Evolutionary conservation across 345 rosid species (phyloP), one percentile per base, ranked within the genome.

Genomic region (Citrus hindsii): DNA sequence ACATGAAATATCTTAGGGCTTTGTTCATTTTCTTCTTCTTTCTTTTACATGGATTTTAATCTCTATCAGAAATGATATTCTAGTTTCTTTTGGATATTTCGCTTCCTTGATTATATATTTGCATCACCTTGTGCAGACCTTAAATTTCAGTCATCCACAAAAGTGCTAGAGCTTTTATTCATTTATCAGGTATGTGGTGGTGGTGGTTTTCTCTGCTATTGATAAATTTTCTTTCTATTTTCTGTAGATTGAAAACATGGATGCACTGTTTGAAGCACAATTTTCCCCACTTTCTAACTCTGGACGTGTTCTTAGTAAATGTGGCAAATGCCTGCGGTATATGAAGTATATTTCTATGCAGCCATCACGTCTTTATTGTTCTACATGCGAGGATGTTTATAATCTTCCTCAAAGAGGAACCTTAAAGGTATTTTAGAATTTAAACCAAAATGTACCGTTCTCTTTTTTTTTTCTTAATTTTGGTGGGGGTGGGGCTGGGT

Each of bases 301-400:
- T 19, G 99, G 99, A 40, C 92, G 94, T 24, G 84, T 81, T 76
- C 88, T 95, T 65, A 93, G 98, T 85, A 95, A 90, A 89, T 95
- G 99, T 83, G 98, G 99, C 79, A 95, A 95, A 86, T 95, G 97
- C 85, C 82, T 92, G 83, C 91, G 98, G 71, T 95, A 95, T 88
- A 93, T 95, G 99, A 95, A 93, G 81, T 87, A 93, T 85, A 90
- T 95, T 80, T 90, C 97, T 63, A 79, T 89, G 58, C 91, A 87
- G 74, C 98, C 99, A 40, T 79, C 93, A 4, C 97, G 99, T 61
- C 86, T 95, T 35, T 95, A 89, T 83, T 95, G 99, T 71, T 92
- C 92, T 74, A 92, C 89, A 70, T 95, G 99, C 24, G 99, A 95
- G 83, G 99, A 95, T 83, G 98, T 95, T 76, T 93, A 95, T 82